phyloP scores from a whole-genome alignment of 1,284 basidiomycete species.

The Hymenochaete sp. region DNA sequence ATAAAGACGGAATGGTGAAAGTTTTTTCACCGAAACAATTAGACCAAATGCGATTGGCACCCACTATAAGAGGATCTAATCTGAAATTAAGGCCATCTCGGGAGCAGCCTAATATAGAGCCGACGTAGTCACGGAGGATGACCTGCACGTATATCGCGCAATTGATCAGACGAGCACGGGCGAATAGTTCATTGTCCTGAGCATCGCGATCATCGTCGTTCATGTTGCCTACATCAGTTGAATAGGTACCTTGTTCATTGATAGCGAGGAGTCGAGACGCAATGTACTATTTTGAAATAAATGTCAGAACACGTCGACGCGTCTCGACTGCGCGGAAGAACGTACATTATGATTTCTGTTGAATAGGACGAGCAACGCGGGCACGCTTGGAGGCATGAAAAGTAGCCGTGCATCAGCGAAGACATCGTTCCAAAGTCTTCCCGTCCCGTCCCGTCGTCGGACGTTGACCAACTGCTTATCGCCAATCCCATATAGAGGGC shows the following conservation, averaged over 20 bases:
- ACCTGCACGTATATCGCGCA: conserved; percentile 55
- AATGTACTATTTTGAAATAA: conserved; percentile 55
- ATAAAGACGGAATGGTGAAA: background rate
- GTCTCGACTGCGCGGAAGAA: conserved; percentile 12
- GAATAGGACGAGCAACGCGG: conserved; percentile 69
- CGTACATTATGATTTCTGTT: conserved; percentile 79
- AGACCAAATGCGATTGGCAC: conserved; percentile 3
- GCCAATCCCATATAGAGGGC: conserved; percentile 60
- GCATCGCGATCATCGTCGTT: conserved; percentile 31
- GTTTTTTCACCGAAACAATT: too few relatives aligned
- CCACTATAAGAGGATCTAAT: conserved; percentile 36
- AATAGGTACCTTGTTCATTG: conserved; percentile 60
- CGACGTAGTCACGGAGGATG: conserved; percentile 72
- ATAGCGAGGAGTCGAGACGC: conserved; percentile 68
- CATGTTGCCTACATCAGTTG: conserved; percentile 37
- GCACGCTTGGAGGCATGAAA: conserved; percentile 70
- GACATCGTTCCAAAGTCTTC: conserved; percentile 56
- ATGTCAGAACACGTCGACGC: background rate
- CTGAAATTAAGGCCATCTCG: conserved; percentile 64
- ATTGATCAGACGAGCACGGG: conserved; percentile 69
- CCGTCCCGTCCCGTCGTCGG: conserved; percentile 54
- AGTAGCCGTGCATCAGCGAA: conserved; percentile 63
- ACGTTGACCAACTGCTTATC: conserved; percentile 71
- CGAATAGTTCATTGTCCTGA: conserved; percentile 80
- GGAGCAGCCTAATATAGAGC: conserved; percentile 63